Conservation (phyloP, 441 rosid species). For the Flueggea neowawraea region DNA sequence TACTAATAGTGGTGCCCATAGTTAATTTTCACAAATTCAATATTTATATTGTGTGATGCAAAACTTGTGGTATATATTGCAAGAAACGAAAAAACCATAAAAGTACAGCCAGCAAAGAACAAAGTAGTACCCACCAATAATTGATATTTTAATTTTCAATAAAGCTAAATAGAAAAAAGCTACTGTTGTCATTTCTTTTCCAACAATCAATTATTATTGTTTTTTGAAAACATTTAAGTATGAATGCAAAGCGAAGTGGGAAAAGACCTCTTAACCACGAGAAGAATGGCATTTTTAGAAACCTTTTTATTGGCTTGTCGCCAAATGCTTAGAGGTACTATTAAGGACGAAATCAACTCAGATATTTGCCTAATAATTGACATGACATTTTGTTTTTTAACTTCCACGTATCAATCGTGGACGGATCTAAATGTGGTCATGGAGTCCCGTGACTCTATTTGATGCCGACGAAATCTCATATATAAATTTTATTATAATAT, state of each 20-base stretch:
- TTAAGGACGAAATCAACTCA: background rate
- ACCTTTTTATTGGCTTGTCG: slow-evolving; percentile 1
- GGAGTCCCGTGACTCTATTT: no score
- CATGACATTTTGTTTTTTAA: background rate
- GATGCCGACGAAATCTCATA: no score
- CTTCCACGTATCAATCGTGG: no score
- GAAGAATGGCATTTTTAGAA: background rate
- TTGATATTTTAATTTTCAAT: background rate
- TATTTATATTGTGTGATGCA: no score
- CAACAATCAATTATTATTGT: slow-evolving; percentile 14
- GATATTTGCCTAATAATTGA: slow-evolving; percentile 3
- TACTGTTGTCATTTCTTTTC: background rate
- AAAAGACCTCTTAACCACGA: slow-evolving; percentile 13
- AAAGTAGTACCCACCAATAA: background rate
- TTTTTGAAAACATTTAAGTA: no score
- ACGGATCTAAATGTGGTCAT: no score
- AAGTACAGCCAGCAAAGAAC: background rate
- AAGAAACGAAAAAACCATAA: background rate
- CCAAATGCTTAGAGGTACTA: slow-evolving; percentile 6
- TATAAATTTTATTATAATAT: no score
- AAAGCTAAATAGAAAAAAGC: slow-evolving; percentile 13
- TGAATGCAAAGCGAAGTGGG: slow-evolving; percentile 13
- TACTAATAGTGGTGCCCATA: no score
- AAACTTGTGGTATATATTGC: no score
- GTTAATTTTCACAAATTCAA: no score